Percentiles rank a stretch among this genome's conserved stretches.
Conservation (phyloP, 1,284 basidiomycete genomes). For the Ganoderma lucidum region DNA sequence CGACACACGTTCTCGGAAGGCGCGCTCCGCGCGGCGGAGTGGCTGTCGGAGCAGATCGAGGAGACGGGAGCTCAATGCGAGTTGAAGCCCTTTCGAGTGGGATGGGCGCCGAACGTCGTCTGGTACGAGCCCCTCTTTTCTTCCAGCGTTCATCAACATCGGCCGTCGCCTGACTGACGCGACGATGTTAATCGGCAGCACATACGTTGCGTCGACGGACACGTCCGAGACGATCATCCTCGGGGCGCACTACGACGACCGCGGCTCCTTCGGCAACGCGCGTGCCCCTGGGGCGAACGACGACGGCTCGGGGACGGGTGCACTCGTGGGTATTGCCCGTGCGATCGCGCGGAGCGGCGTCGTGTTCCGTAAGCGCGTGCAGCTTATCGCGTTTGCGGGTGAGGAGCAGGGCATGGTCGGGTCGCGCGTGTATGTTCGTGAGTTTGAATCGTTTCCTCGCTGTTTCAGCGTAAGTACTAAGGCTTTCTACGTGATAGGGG, state of each 20-base stretch:
- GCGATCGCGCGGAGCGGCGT: constrained; percentile 69
- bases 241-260: constrained; percentile 86
- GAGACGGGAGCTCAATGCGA: constrained; percentile 76
- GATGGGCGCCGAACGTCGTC: constrained; percentile 86
- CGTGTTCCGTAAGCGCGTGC: constrained; percentile 71
- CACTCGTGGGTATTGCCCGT: constrained; percentile 78
- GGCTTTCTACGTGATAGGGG: constrained; percentile 24
- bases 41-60: constrained; percentile 79
- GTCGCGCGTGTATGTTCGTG: constrained; percentile 69
- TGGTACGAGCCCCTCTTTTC: constrained; percentile 58
- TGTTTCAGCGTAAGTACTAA: not conserved
- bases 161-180: not conserved
- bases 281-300: constrained; percentile 84
- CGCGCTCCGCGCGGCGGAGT: constrained; percentile 76
- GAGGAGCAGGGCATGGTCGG: constrained; percentile 78
- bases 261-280: constrained; percentile 82
- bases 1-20: constrained; percentile 83
- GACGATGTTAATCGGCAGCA: constrained; percentile 45
- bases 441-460: not conserved
- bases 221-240: constrained; percentile 72
- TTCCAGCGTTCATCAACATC: not conserved
- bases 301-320: constrained; percentile 81
- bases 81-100: constrained; percentile 68
- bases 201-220: constrained; percentile 57
- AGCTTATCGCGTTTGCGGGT: constrained; percentile 75